phyloP scores from a whole-genome alignment of 2,329 filamentous ascomycete genomes.

The Amauroascus niger region DNA sequence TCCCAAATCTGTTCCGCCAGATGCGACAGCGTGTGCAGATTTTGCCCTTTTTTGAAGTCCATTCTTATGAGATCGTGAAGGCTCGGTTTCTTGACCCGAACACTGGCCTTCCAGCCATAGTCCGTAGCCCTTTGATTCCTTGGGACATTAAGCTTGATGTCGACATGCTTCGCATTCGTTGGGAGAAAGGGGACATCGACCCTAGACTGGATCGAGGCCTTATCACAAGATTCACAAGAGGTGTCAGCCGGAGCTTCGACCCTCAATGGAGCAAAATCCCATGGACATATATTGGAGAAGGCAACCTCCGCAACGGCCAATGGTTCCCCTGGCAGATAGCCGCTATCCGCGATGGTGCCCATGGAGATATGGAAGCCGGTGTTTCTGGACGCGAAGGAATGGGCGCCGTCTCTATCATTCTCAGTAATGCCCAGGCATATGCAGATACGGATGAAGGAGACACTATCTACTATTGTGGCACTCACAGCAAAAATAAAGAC shows the following conservation, averaged over 20 bases:
- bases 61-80: constrained; percentile 5
- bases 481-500: constrained; percentile 29
- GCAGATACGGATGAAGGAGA: constrained; percentile 44
- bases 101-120: constrained; percentile 15
- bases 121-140: constrained; percentile 4
- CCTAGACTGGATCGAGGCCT: constrained; percentile 14
- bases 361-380: constrained; percentile 22
- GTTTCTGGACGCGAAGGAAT: constrained; percentile 41
- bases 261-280: constrained; percentile 1
- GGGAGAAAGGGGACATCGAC: constrained; percentile 14
- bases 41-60: constrained; percentile 11
- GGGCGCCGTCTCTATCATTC: constrained; percentile 48
- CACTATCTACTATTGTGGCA: constrained; percentile 45
- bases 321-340: constrained; percentile 20
- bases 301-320: constrained; percentile 22
- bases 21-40: constrained; percentile 14
- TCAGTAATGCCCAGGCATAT: constrained; percentile 38
- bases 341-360: constrained; percentile 23
- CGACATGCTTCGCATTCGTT: constrained; percentile 12
- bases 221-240: not conserved
- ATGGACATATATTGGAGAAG: constrained; percentile 13
- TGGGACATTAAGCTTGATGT: constrained; percentile 18
- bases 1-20: not conserved
- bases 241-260: constrained; percentile 13
- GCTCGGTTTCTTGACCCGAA: constrained; percentile 10